Conservation (phyloP, 202 grass and related monocot species). For the Zizania palustris region DNA sequence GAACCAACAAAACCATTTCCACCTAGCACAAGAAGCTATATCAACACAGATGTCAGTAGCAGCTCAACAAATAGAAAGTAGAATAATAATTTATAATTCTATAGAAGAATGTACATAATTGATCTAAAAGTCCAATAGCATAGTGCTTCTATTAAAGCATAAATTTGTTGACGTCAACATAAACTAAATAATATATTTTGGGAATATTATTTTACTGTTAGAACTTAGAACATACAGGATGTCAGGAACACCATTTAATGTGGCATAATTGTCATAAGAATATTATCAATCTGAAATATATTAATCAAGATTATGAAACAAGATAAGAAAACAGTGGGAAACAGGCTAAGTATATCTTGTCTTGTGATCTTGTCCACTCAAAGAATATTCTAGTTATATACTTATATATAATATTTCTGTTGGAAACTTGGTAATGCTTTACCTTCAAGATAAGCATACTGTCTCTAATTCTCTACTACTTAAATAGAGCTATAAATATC, state of each 20-base stretch:
- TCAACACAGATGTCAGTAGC: constrained; percentile 38
- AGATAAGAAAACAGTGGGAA: constrained; percentile 11
- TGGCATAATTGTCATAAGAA: neutral
- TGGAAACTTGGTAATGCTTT: neutral
- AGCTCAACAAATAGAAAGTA: constrained; percentile 23
- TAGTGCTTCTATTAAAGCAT: neutral
- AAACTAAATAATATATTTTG: neutral
- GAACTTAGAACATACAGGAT: constrained; percentile 1
- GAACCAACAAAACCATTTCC: constrained; percentile 96
- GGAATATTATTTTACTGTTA: neutral
- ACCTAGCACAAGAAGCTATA: constrained; percentile 82
- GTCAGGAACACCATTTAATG: neutral
- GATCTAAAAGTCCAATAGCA: neutral
- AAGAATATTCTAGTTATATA: neutral
- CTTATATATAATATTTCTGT: neutral
- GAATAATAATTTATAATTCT: neutral
- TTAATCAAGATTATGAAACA: constrained; percentile 1
- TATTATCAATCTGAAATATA: constrained; percentile 5
- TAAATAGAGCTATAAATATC: neutral
- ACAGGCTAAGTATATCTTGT: neutral
- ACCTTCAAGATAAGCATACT: constrained; percentile 3
- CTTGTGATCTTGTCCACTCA: neutral
- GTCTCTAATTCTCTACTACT: too few relatives aligned
- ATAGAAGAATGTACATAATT: neutral
- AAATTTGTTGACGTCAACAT: neutral